Base-by-base conservation (phyloP, 345 rosid species). In the Hibiscus trionum region DNA sequence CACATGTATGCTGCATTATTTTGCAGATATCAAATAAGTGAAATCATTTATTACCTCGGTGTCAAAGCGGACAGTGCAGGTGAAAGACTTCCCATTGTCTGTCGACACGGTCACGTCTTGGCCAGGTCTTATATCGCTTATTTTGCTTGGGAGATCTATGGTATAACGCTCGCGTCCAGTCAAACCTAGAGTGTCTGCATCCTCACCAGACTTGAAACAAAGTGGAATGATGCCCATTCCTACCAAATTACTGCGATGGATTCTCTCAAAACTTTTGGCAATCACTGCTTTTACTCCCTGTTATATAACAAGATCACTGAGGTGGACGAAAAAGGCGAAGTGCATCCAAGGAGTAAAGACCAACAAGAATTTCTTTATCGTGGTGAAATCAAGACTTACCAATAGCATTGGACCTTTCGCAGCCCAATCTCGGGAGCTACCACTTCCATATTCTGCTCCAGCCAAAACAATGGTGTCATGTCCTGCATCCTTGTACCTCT, bases 391-490 rank as follows among this genome's bases (percentile, higher is more conserved):
- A 71, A 55, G 46, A 73, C 85, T 74, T 72, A 92, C 99, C 93
- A 88, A 82, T 63, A 95, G 71, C 97, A 93, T 88, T 21, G 99
- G 99, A 75, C 99, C 99, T 86, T 95, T 95, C 63, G 99, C 98
- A 76, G 99, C 99, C 99, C 99, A 95, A 84, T 95, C 99, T 71
- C 99, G 85, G 26, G 99, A 95, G 84, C 99, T 95, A 84, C 99
- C 99, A 74, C 99, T 95, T 80, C 98, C 98, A 61, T 95, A 95
- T 78, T 95, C 99, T 0, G 98, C 96, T 80, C 99, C 98, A 78
- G 99, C 99, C 63, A 95, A 79, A 72, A 95, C 75, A 69, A 95
- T 86, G 76, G 99, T 93, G 77, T 82, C 93, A 7, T 82, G 86
- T 19, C 98, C 96, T 31, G 87, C 85, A 33, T 37, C 57, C 80